Conservation (phyloP, 1,139 yeast genomes). For the Hanseniaspora gamundiae region DNA sequence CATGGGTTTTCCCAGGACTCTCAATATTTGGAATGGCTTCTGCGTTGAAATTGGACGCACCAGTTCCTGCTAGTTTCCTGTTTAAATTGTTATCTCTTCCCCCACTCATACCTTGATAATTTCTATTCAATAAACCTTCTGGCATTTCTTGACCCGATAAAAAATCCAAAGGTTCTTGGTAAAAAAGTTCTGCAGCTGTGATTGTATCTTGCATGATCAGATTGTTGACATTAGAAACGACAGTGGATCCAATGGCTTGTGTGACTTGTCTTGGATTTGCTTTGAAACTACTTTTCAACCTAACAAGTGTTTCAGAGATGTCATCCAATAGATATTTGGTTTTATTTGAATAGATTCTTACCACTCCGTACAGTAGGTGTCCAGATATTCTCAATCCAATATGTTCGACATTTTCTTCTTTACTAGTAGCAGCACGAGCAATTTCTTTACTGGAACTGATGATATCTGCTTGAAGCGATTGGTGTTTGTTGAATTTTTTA, state of each 20-base stretch:
- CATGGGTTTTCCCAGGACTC: conserved; percentile 12
- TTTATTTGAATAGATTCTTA: conserved; percentile 75
- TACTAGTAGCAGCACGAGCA: conserved; percentile 25
- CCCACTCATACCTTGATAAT: too few relatives aligned
- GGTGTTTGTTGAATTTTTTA: conserved; percentile 64
- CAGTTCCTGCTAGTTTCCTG: conserved; percentile 4
- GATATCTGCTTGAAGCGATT: conserved; percentile 62
- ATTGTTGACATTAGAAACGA: conserved; percentile 41
- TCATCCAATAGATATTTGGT: conserved; percentile 79
- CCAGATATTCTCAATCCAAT: conserved; percentile 80
- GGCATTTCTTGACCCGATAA: conserved; percentile 13
- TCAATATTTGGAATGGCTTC: conserved; percentile 9
- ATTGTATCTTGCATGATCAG: conserved; percentile 65
- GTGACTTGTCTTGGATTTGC: conserved; percentile 31
- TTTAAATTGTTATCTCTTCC: conserved; percentile 19
- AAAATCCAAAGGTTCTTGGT: conserved; percentile 50
- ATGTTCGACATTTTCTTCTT: conserved; percentile 27
- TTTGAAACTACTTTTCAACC: conserved; percentile 62
- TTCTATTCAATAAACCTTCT: conserved; percentile 15
- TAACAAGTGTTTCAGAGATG: conserved; percentile 64
- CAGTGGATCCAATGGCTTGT: conserved; percentile 38
- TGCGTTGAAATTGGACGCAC: conserved; percentile 6
- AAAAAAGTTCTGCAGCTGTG: conserved; percentile 62
- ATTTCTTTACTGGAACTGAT: conserved; percentile 51
- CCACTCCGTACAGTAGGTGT: conserved; percentile 78